These are phyloP conservation scores for Leptographium lundbergii DNA, from an alignment of 2,329 filamentous ascomycete genomes.

Conservation along the genomic window DNA sequence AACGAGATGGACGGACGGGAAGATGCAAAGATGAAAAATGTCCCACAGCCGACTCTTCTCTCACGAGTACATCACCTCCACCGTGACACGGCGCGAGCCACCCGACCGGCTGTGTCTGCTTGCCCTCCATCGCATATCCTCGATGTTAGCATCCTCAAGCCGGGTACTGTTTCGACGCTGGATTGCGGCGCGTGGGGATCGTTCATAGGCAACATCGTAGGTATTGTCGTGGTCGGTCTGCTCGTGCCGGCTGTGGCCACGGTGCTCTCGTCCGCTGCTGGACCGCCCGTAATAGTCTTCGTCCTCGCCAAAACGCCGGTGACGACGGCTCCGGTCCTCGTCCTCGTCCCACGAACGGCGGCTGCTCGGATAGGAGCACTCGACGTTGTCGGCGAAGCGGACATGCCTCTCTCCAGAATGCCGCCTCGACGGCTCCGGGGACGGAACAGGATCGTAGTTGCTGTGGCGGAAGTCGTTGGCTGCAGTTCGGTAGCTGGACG, in stretches of 20 bases:
- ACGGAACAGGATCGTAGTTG: not conserved
- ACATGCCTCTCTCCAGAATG: not conserved
- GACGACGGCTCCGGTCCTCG: not conserved
- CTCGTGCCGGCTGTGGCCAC: not conserved
- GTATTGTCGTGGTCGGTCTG: not conserved
- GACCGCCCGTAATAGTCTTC: not conserved
- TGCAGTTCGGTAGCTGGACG: not conserved
- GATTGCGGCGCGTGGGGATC: not conserved
- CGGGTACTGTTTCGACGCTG: not conserved
- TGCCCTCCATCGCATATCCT: not conserved
- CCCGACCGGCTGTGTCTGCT: not conserved
- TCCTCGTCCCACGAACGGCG: not conserved
- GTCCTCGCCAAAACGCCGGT: not conserved
- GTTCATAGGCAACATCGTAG: not conserved
- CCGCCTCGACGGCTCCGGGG: not conserved
- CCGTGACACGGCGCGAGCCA: not conserved
- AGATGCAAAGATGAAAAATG: not conserved
- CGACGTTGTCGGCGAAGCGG: not conserved
- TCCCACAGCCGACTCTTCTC: too few species aligned
- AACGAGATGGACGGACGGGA: not conserved
- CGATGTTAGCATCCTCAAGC: not conserved
- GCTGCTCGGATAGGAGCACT: not conserved
- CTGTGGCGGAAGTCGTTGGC: not conserved
- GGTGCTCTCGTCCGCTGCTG: not conserved
- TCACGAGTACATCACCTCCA: not conserved